These are phyloP conservation scores for Verticillium isaacii DNA, from an alignment of 2,329 filamentous ascomycete species.

Conservation along the genomic window DNA sequence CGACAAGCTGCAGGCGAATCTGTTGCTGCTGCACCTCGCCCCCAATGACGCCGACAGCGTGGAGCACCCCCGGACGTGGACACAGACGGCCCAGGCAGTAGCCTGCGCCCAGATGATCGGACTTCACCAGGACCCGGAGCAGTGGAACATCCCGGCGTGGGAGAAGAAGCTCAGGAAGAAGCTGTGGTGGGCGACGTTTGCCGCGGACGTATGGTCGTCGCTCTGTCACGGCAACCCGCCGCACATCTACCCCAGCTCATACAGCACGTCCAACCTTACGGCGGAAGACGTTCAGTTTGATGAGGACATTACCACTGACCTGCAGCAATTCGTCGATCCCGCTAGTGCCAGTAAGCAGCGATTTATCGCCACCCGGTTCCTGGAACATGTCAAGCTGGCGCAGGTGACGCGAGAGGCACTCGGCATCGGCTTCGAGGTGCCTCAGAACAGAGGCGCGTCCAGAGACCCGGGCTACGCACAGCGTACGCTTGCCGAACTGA, in stretches of 20 bases:
- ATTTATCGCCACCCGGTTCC: slow-evolving; percentile 30
- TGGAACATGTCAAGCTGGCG: slow-evolving; percentile 26
- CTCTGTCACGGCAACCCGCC: slow-evolving; percentile 42
- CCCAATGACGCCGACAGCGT: slow-evolving; percentile 39
- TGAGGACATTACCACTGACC: slow-evolving; percentile 32
- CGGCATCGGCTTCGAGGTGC: slow-evolving; percentile 27
- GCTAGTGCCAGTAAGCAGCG: slow-evolving; percentile 24
- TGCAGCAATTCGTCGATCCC: slow-evolving; percentile 28
- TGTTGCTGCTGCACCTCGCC: slow-evolving; percentile 39
- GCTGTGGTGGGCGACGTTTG: slow-evolving; percentile 40
- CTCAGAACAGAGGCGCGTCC: not conserved
- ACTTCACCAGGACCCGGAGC: slow-evolving; percentile 35
- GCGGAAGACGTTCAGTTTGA: slow-evolving; percentile 38
- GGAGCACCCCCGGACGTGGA: slow-evolving; percentile 40
- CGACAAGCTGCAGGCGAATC: slow-evolving; percentile 39
- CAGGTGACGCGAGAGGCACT: slow-evolving; percentile 25
- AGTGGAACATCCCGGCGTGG: slow-evolving; percentile 35
- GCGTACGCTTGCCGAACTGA: slow-evolving; percentile 18
- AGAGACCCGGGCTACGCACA: slow-evolving; percentile 12
- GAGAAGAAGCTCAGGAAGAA: slow-evolving; percentile 38
- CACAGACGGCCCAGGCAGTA: slow-evolving; percentile 35
- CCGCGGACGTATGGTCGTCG: slow-evolving; percentile 38
- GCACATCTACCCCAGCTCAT: slow-evolving; percentile 34
- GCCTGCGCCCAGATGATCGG: slow-evolving; percentile 41
- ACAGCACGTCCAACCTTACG: slow-evolving; percentile 29